Evolutionary conservation across 768 basidiomycete genomes (phyloP), one percentile per base, ranked within the genome.

Genomic region (Phaeotremella fagi): DNA sequence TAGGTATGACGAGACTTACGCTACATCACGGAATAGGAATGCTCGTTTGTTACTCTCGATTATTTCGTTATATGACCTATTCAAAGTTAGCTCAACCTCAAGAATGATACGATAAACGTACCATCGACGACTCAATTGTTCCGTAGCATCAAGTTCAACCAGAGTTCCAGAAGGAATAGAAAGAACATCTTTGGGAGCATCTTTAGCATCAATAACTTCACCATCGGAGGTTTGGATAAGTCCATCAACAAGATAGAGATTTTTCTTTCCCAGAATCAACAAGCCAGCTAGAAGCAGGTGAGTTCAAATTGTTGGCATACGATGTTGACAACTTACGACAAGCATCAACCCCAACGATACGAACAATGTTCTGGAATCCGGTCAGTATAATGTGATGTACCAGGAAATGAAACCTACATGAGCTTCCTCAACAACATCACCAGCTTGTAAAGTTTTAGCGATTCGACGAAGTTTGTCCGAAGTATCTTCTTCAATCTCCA

Each of bases 11-110:
- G 26, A 2, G 6, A 77, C 87, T 77, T 67, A 90, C 87, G 84
- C 90, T 14, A 94, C 88, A 66, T 94, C 90, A 22, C 89, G 82
- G 75, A 97, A 94, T 18, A 95, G 75, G 76, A 89, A 94, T 0
- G 83, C 83, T 51, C 88, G 83, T 72, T 88, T 85, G 50, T 87
- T 85, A 65, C 82, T 87, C 15, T 82, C 83, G 20, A 83, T 80
- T 31, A 97, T 79, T 68, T 91, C 86, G 15, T 82, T 81, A 60
- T 88, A 87, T 1, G 82, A 73, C 90, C 90, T 91, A 3, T 24
- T 15, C 6, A 35, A 15, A 29, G 20, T 11, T 41, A 27, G 28
- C 16, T 18, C 14, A 46, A 28, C 37, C 25, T 36, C 27, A 14
- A 16, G 28, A 18, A 54, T 22, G 18, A 37, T 26, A 5, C 4